Percentiles rank a stretch among this genome's conserved stretches.
phyloP scores from a whole-genome alignment of 805 yeast species.

The Monosporozyma aerobia region DNA sequence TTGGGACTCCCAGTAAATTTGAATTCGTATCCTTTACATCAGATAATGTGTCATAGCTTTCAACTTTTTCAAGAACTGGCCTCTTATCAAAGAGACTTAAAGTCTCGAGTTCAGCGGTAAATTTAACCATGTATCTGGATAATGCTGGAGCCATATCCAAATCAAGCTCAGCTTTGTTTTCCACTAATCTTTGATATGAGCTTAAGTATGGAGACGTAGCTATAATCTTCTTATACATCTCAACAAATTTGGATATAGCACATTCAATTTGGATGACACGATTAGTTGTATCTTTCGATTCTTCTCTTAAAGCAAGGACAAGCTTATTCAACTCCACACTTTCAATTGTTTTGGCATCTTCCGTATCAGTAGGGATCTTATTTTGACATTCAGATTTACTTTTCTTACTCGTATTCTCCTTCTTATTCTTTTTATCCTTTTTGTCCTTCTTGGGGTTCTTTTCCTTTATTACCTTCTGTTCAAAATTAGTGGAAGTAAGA shows the following conservation, averaged over 20 bases:
- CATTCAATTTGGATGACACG: constrained; percentile 38
- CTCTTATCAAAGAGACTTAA: constrained; percentile 41
- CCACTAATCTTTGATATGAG: constrained; percentile 31
- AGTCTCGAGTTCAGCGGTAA: constrained; percentile 54
- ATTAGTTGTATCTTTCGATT: constrained; percentile 9
- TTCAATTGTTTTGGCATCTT: neutral
- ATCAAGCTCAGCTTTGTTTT: constrained; percentile 23
- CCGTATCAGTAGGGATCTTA: neutral
- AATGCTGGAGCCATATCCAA: constrained; percentile 42
- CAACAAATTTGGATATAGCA: constrained; percentile 44
- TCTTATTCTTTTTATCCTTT: neutral
- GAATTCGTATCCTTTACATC: constrained; percentile 12
- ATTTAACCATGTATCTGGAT: constrained; percentile 42
- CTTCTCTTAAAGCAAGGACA: neutral
- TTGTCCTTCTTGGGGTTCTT: constrained; percentile 11
- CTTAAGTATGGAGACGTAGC: constrained; percentile 47
- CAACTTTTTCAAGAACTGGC: constrained; percentile 47
- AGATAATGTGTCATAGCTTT: constrained; percentile 31
- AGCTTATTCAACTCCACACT: neutral
- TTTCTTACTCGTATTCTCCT: neutral
- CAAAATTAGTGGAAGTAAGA: neutral
- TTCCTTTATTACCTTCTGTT: constrained; percentile 3
- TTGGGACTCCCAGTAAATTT: constrained; percentile 12
- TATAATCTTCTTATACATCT: constrained; percentile 41
- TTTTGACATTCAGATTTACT: neutral